Percentiles rank a stretch among this genome's conserved stretches.
Conservation (phyloP, 371 early-diverging fungal species). For the Umbelopsis sp. region DNA sequence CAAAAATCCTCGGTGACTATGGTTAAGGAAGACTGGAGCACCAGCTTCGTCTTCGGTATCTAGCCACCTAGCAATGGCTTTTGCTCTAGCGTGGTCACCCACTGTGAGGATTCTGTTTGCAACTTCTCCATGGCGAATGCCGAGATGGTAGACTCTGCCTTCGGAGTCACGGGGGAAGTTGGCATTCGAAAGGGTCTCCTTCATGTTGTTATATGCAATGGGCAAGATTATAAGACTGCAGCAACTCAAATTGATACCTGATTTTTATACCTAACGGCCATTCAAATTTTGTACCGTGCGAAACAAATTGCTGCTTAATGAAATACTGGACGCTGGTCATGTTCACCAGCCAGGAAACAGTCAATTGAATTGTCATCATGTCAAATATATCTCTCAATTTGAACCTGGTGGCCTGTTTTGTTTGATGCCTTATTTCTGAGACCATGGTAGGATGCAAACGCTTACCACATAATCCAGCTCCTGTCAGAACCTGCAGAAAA, state of each 20-base stretch:
- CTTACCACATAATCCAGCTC: no score
- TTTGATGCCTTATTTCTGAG: no score
- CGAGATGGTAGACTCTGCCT: conserved; percentile 89
- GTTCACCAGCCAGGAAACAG: no score
- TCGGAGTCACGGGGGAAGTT: conserved; percentile 84
- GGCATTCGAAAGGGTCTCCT: conserved; percentile 65
- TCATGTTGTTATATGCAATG: conserved; percentile 30
- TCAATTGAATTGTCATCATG: no score
- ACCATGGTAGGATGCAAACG: no score
- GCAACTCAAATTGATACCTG: background rate
- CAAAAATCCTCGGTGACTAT: conserved; percentile 85
- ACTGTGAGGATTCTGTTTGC: conserved; percentile 93
- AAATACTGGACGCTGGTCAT: no score
- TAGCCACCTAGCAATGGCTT: conserved; percentile 63
- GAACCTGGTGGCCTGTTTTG: no score
- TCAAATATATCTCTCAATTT: no score
- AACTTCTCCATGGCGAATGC: conserved; percentile 80
- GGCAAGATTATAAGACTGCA: background rate
- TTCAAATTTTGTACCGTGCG: background rate
- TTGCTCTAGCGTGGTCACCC: conserved; percentile 87
- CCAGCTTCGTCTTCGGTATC: conserved; percentile 59
- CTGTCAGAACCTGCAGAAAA: no score
- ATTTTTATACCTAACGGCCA: background rate
- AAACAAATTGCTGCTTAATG: no score
- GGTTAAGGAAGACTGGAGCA: conserved; percentile 55